Evolutionary conservation across 345 rosid genomes (phyloP), one percentile per base, ranked within the genome.

Genomic region (Eucalyptus cladocalyx): DNA sequence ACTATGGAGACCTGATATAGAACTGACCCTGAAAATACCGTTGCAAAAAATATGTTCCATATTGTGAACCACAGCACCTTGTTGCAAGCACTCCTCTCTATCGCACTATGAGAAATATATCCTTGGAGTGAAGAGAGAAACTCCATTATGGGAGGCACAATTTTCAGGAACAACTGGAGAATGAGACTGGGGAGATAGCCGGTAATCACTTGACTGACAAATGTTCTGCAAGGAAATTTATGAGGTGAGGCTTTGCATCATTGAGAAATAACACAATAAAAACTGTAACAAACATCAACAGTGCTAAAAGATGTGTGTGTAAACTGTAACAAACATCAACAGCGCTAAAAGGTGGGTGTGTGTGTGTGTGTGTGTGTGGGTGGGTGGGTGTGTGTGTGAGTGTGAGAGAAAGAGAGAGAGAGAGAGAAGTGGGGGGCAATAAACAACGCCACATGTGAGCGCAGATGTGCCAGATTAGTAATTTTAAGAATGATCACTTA

Each of bases 141-240:
- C 90, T 94, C 96, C 99, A 97, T 97, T 89, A 96, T 92, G 23
- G 99, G 98, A 87, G 99, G 99, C 88, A 95, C 98, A 4, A 94
- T 80, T 94, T 94, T 96, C 62, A 97, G 98, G 92, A 95, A 94
- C 91, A 94, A 86, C 93, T 83, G 95, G 92, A 97, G 99, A 91
- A 97, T 97, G 65, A 97, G 97, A 92, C 95, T 97, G 86, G 99
- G 99, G 92, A 97, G 97, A 88, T 97, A 97, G 47, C 99, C 99
- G 8, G 99, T 97, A 83, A 97, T 87, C 80, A 97, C 94, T 91
- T 96, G 91, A 92, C 94, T 97, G 56, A 97, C 91, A 86, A 96
- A 91, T 87, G 94, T 93, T 92, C 99, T 97, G 98, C 95, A 95
- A 92, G 88, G 91, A 81, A 93, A 9, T 62, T 21, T 76, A 76